Percentiles rank a stretch among this genome's conserved stretches.
Evolutionary conservation across 257 asterid species (phyloP).

Genomic region (Penstemon barbatus): DNA sequence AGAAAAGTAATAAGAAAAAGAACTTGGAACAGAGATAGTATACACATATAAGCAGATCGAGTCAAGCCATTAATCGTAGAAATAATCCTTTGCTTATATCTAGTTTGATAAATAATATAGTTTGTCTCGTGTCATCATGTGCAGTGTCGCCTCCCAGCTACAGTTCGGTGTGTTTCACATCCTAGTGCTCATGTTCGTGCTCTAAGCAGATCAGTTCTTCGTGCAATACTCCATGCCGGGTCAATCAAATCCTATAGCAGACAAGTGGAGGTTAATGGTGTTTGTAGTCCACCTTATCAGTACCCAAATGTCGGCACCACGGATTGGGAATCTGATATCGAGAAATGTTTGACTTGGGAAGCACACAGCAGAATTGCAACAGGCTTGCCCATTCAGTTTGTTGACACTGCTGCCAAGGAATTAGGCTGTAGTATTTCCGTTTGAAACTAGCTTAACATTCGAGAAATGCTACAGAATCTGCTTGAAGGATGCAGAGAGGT

Average conservation of each 20-base stretch:
- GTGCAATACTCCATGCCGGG: constrained; percentile 67
- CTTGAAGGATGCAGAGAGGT: constrained; percentile 23
- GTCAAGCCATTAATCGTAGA: not conserved
- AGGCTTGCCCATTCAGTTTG: constrained; percentile 68
- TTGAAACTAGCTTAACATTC: constrained; percentile 32
- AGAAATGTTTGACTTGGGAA: constrained; percentile 88
- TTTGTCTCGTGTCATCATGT: constrained; percentile 18
- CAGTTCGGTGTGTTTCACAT: constrained; percentile 88
- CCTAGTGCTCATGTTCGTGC: constrained; percentile 98
- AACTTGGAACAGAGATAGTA: too few species aligned
- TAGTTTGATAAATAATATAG: constrained; percentile 19
- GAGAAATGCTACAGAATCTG: constrained; percentile 13
- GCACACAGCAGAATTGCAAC: constrained; percentile 81
- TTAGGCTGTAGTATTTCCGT: constrained; percentile 71
- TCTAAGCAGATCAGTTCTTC: constrained; percentile 91
- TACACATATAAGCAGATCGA: too few species aligned
- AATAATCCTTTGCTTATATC: constrained; percentile 8
- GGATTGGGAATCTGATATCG: constrained; percentile 78
- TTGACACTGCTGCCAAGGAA: constrained; percentile 81
- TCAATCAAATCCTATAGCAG: constrained; percentile 46
- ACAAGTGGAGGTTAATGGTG: constrained; percentile 38
- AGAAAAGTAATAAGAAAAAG: too few species aligned
- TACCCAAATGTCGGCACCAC: constrained; percentile 47
- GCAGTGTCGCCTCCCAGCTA: constrained; percentile 95
- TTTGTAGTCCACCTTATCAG: constrained; percentile 49